These are phyloP conservation scores for Elsinoe fawcettii DNA, from an alignment of 2,329 filamentous ascomycete genomes.

Conservation along the genomic window DNA sequence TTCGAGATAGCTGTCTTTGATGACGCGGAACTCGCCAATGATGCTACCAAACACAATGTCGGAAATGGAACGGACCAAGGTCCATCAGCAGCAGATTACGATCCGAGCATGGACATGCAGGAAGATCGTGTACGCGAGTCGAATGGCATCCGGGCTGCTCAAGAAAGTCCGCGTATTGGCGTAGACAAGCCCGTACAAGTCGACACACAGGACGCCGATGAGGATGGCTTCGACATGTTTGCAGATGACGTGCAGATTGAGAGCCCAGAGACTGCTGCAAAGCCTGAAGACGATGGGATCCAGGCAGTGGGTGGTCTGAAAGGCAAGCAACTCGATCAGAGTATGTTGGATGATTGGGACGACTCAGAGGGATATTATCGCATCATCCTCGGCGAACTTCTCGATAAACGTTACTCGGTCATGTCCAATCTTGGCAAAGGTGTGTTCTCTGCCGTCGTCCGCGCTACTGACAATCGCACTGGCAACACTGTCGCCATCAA, in stretches of 20 bases:
- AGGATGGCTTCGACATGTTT: conserved; percentile 53
- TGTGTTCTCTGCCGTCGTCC: conserved; percentile 94
- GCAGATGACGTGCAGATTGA: conserved; percentile 64
- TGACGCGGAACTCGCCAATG: conserved; percentile 33
- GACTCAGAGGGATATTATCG: conserved; percentile 96
- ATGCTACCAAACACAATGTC: conserved; percentile 24
- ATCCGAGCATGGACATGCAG: conserved; percentile 80
- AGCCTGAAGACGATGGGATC: conserved; percentile 26
- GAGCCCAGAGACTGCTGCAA: conserved; percentile 49
- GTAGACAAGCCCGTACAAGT: neutral
- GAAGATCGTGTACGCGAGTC: conserved; percentile 56
- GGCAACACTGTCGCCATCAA: conserved; percentile 75
- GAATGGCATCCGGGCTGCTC: neutral
- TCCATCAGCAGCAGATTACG: conserved; percentile 87
- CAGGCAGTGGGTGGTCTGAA: conserved; percentile 42
- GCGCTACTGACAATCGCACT: conserved; percentile 68
- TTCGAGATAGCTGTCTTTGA: conserved; percentile 36
- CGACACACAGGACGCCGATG: conserved; percentile 22
- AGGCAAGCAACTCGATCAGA: conserved; percentile 56
- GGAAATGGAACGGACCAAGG: conserved; percentile 54
- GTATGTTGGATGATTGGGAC: conserved; percentile 84
- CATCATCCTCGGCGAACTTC: conserved; percentile 80
- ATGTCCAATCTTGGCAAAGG: conserved; percentile 82
- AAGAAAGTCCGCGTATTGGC: neutral
- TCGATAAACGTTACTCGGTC: conserved; percentile 84